These are phyloP conservation scores for Tephrocybe sp. DNA, from an alignment of 768 basidiomycete genomes.

Conservation along the genomic window DNA sequence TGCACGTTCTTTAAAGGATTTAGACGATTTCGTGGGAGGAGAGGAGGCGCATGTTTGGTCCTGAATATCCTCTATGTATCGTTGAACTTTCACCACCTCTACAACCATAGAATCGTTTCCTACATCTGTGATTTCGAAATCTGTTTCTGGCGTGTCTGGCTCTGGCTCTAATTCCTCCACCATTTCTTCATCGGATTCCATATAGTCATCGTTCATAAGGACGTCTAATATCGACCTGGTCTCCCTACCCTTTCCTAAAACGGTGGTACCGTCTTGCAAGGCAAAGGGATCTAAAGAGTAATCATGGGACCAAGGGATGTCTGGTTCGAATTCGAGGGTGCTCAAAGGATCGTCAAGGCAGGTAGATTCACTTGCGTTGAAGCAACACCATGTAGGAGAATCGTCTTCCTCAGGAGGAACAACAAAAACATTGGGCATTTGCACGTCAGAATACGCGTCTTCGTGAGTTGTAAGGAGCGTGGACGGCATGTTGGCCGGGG, in stretches of 20 bases:
- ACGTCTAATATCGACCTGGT: conserved; percentile 30
- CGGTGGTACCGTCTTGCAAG: conserved; percentile 15
- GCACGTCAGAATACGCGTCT: conserved; percentile 9
- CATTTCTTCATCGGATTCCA: conserved; percentile 23
- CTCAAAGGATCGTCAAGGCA: conserved; percentile 27
- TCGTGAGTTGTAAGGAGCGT: conserved; percentile 12
- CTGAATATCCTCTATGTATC: conserved; percentile 20
- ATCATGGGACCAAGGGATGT: conserved; percentile 20
- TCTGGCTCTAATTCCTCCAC: conserved; percentile 25
- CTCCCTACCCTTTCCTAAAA: conserved; percentile 22
- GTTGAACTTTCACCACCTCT: conserved; percentile 58
- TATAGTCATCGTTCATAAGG: conserved; percentile 22
- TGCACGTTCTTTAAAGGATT: conserved; percentile 44
- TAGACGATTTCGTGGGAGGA: conserved; percentile 30
- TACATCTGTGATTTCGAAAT: conserved; percentile 3
- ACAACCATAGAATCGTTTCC: conserved; percentile 54
- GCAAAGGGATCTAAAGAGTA: conserved; percentile 5
- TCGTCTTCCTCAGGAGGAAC: conserved; percentile 59
- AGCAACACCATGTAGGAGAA: conserved; percentile 52
- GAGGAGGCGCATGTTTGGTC: conserved; percentile 10
- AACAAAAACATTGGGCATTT: conserved; percentile 52
- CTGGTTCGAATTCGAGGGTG: conserved; percentile 14
- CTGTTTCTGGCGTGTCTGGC: conserved; percentile 12
- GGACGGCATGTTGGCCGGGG: conserved; percentile 12
- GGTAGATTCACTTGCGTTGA: conserved; percentile 41